These are phyloP conservation scores for Tylopilus plumbeoviolaceoides DNA, from an alignment of 768 basidiomycete species.

Conservation along the genomic window DNA sequence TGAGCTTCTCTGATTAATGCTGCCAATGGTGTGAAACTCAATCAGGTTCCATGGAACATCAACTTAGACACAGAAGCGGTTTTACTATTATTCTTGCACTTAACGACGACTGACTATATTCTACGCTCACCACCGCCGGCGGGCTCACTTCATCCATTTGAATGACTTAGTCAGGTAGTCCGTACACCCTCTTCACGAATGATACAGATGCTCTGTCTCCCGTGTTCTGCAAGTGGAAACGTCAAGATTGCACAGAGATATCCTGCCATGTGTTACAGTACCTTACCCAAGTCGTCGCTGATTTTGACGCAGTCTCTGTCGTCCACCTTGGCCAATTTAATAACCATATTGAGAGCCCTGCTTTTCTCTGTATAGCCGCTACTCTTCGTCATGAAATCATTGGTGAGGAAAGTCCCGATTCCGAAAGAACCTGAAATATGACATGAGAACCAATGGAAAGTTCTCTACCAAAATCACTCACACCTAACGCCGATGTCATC, in stretches of 20 bases:
- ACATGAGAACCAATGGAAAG: background rate
- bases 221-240: slow-evolving; percentile 51
- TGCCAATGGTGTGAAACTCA: no score
- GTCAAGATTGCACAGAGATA: background rate
- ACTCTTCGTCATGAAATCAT: slow-evolving; percentile 65
- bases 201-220: slow-evolving; percentile 59
- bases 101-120: background rate
- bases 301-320: slow-evolving; percentile 83
- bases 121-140: background rate
- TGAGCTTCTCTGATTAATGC: no score
- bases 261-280: slow-evolving; percentile 11
- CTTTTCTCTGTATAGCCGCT: slow-evolving; percentile 53
- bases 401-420: slow-evolving; percentile 89
- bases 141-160: background rate
- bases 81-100: slow-evolving; percentile 21
- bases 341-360: slow-evolving; percentile 90
- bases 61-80: slow-evolving; percentile 47
- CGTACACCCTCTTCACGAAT: slow-evolving; percentile 44
- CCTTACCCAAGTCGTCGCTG: slow-evolving; percentile 89
- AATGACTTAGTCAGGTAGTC: background rate
- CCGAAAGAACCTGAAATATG: slow-evolving; percentile 76
- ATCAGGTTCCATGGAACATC: no score
- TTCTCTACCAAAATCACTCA: slow-evolving; percentile 23
- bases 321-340: slow-evolving; percentile 79
- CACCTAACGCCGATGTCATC: slow-evolving; percentile 69